These are phyloP conservation scores for Leccinum arenicola DNA, from an alignment of 768 basidiomycete genomes.

Conservation along the genomic window DNA sequence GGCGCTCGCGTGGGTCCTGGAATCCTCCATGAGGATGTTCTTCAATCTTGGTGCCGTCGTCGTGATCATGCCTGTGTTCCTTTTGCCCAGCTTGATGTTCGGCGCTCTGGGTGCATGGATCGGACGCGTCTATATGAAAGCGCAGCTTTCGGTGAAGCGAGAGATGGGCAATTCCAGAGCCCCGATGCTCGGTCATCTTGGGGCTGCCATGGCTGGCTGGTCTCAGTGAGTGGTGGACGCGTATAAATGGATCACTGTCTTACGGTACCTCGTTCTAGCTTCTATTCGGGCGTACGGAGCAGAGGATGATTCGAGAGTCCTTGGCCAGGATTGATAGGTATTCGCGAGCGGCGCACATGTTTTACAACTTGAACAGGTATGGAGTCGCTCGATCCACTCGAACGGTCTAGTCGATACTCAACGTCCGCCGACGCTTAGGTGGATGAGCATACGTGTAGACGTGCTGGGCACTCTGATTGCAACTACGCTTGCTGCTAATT, in stretches of 20 bases:
- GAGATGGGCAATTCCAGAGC: slow-evolving; percentile 7
- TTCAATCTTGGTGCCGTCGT: slow-evolving; percentile 3
- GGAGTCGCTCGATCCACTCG: background rate
- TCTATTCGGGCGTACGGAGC: slow-evolving; percentile 40
- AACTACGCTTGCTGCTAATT: background rate
- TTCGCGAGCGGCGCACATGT: slow-evolving; percentile 37
- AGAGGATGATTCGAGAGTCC: slow-evolving; percentile 42
- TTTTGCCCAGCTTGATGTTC: background rate
- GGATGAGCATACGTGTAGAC: slow-evolving; percentile 57
- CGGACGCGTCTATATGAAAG: slow-evolving; percentile 1
- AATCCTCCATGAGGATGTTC: slow-evolving; percentile 1
- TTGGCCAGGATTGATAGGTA: slow-evolving; percentile 47
- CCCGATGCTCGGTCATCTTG: background rate
- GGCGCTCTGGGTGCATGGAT: background rate
- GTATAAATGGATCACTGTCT: background rate
- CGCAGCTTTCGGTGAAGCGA: slow-evolving; percentile 2
- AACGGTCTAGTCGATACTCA: background rate
- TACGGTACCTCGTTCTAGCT: background rate
- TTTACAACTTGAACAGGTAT: slow-evolving; percentile 49
- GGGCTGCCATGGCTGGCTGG: slow-evolving; percentile 1
- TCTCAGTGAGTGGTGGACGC: background rate
- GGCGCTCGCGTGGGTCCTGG: background rate
- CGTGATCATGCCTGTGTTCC: background rate
- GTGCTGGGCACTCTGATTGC: slow-evolving; percentile 20
- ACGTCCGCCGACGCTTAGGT: slow-evolving; percentile 24